Percentiles rank a stretch among this genome's conserved stretches.
Evolutionary conservation across 768 basidiomycete genomes (phyloP).

Genomic region (Paxillus ammoniavirescens): DNA sequence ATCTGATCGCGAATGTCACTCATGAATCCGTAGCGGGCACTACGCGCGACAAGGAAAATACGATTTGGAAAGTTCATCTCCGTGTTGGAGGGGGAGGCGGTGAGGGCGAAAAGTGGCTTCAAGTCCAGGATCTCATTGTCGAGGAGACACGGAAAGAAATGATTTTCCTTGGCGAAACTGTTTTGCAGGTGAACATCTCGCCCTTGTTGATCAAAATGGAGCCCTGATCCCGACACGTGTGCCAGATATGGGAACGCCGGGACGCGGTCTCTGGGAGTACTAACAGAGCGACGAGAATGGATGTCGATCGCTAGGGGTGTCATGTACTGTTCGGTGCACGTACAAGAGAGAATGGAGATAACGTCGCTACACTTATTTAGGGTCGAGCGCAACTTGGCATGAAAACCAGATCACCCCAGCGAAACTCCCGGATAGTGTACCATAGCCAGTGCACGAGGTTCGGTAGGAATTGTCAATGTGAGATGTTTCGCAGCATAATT

Average conservation of each 20-base stretch:
- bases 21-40: constrained; percentile 97
- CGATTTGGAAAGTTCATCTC: constrained; percentile 91
- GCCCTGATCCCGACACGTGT: constrained; percentile 11
- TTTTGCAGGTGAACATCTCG: constrained; percentile 69
- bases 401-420: neutral
- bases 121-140: constrained; percentile 95
- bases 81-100: constrained; percentile 72
- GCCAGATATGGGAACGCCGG: constrained; percentile 66
- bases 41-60: constrained; percentile 86
- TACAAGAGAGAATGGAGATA: constrained; percentile 26
- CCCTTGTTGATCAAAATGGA: constrained; percentile 1
- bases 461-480: neutral
- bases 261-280: constrained; percentile 15
- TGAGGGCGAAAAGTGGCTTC: constrained; percentile 91
- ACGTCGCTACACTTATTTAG: constrained; percentile 21
- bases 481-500: neutral
- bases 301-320: constrained; percentile 27
- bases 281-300: constrained; percentile 25
- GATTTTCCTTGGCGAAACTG: constrained; percentile 97
- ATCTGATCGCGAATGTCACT: constrained; percentile 93
- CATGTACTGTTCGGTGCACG: neutral
- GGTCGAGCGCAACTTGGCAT: constrained; percentile 11
- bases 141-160: constrained; percentile 96
- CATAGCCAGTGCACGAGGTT: constrained; percentile 1
- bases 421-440: constrained; percentile 9